These are phyloP conservation scores for Flagelloscypha sp. DNA, from an alignment of 768 basidiomycete species.

Conservation along the genomic window DNA sequence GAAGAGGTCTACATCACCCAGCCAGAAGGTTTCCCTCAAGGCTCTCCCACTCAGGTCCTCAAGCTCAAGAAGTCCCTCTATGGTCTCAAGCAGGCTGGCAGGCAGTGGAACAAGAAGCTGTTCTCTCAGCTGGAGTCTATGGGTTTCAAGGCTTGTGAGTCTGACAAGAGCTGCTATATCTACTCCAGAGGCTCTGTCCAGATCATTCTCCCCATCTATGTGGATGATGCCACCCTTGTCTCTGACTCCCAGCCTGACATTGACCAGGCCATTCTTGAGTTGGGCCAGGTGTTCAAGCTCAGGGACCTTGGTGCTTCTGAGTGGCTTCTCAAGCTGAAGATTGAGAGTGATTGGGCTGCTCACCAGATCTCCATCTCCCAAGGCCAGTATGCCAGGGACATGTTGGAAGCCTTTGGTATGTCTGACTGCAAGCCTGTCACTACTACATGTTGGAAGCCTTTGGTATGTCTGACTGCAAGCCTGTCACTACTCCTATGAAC, in stretches of 20 bases:
- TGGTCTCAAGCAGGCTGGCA: constrained; percentile 15
- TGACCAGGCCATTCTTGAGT: too few species aligned
- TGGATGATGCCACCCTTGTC: constrained; percentile 7
- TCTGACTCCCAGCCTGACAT: not conserved
- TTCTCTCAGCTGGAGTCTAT: constrained; percentile 1
- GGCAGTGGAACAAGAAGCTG: constrained; percentile 15
- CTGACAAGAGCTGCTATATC: constrained; percentile 6
- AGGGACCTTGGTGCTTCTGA: constrained; percentile 1
- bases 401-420: constrained; percentile 12
- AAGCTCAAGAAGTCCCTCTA: constrained; percentile 8
- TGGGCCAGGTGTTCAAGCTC: not conserved
- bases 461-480: constrained; percentile 8
- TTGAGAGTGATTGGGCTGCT: constrained; percentile 7
- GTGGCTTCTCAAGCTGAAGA: constrained; percentile 14
- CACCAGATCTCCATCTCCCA: constrained; percentile 13
- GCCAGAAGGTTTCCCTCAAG: constrained; percentile 13
- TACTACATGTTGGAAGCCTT: constrained; percentile 10
- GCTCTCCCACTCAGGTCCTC: constrained; percentile 1
- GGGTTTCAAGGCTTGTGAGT: not conserved
- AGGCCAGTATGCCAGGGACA: constrained; percentile 8
- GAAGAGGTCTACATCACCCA: constrained; percentile 15
- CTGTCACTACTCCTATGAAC: too few species aligned
- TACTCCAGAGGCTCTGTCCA: constrained; percentile 6
- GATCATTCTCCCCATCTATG: constrained; percentile 12
- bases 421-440: too few species aligned